These are phyloP conservation scores for Neopestalotiopsis rosae DNA, from an alignment of 2,329 filamentous ascomycete genomes.

Conservation along the genomic window DNA sequence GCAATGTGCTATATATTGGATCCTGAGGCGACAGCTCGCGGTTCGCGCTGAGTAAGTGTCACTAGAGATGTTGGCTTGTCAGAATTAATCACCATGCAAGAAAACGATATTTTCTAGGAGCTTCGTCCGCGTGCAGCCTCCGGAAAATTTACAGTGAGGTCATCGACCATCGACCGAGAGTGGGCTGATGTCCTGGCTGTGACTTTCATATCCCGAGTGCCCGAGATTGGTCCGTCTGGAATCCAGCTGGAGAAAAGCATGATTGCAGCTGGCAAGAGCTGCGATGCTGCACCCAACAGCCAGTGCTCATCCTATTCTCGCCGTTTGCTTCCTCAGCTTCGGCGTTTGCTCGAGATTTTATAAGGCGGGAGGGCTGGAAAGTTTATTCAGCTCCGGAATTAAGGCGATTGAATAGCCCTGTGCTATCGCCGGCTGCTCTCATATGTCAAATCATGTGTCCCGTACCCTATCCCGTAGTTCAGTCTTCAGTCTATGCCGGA, in stretches of 20 bases:
- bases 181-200: constrained; percentile 14
- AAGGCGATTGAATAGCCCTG: neutral
- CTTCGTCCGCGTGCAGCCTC: neutral
- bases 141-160: constrained; percentile 6
- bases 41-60: constrained; percentile 13
- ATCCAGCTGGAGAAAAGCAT: neutral
- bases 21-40: neutral
- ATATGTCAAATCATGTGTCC: neutral
- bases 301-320: neutral
- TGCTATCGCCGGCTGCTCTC: neutral
- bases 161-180: constrained; percentile 13
- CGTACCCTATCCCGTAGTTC: neutral
- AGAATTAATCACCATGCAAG: constrained; percentile 2
- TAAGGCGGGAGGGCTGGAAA: neutral
- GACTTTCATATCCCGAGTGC: constrained; percentile 16
- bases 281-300: neutral
- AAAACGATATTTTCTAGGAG: constrained; percentile 16
- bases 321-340: constrained; percentile 6
- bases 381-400: neutral
- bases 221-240: neutral
- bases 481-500: no score
- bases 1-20: constrained; percentile 6
- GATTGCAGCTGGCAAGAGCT: neutral
- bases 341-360: constrained; percentile 8
- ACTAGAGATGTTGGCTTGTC: neutral